These are phyloP conservation scores for Drechslerella dactyloides DNA, from an alignment of 2,329 filamentous ascomycete species.

Conservation along the genomic window DNA sequence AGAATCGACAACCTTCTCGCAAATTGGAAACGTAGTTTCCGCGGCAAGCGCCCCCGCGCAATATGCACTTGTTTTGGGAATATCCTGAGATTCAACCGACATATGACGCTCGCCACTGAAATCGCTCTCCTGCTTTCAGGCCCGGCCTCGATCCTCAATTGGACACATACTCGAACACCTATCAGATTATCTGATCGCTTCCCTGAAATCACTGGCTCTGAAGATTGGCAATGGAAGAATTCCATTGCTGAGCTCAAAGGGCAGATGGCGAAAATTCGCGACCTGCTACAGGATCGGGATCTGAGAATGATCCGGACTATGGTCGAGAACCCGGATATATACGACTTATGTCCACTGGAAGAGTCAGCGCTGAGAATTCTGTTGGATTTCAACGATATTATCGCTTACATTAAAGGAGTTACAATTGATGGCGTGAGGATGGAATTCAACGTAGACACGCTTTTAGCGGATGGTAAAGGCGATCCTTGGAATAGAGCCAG, in stretches of 20 bases:
- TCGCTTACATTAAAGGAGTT: conserved; percentile 19
- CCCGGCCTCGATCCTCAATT: neutral
- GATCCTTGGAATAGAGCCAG: conserved; percentile 18
- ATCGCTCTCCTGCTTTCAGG: conserved; percentile 25
- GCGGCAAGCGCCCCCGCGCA: conserved; percentile 12
- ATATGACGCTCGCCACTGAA: conserved; percentile 23
- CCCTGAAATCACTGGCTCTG: neutral
- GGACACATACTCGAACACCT: neutral
- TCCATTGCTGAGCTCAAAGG: conserved; percentile 23
- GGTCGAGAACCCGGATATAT: conserved; percentile 35
- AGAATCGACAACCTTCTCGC: conserved; percentile 4
- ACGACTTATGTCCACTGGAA: conserved; percentile 33
- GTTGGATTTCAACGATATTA: conserved; percentile 30
- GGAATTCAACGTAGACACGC: conserved; percentile 6
- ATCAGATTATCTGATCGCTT: conserved; percentile 7
- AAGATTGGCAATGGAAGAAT: conserved; percentile 27
- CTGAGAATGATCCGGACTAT: conserved; percentile 12
- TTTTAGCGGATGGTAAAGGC: conserved; percentile 12
- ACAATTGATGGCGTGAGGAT: conserved; percentile 26
- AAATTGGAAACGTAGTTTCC: conserved; percentile 35
- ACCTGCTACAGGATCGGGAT: conserved; percentile 15
- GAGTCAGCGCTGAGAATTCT: conserved; percentile 29
- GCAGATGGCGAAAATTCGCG: conserved; percentile 12
- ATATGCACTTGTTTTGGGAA: conserved; percentile 31
- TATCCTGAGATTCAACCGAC: conserved; percentile 20